Evolutionary conservation across 345 rosid species (phyloP).

Genomic region (Eucalyptus dawsonii): DNA sequence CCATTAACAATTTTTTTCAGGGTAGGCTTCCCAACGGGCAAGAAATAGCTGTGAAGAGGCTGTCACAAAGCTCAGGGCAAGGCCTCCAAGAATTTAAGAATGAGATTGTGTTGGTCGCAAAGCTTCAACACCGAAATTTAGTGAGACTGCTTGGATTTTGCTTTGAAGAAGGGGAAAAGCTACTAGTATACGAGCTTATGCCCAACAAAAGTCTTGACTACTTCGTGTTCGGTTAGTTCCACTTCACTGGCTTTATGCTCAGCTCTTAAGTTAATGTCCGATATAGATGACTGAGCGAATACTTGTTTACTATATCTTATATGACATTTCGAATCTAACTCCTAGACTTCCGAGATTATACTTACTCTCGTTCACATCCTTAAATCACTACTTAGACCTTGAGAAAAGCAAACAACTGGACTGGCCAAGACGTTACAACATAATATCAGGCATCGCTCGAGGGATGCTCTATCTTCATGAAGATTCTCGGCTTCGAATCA

Average conservation of each 20-base stretch:
- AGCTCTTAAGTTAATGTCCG: neutral
- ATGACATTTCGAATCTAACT: neutral
- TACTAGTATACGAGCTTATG: neutral
- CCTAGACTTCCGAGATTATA: neutral
- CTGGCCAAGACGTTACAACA: conserved; percentile 3
- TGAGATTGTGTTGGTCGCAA: neutral
- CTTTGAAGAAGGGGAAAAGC: neutral
- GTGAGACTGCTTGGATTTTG: neutral
- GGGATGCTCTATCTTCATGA: conserved; percentile 42
- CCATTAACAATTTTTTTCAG: neutral
- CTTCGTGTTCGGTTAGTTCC: neutral
- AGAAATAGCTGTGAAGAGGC: conserved; percentile 23
- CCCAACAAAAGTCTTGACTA: neutral
- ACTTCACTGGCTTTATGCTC: neutral
- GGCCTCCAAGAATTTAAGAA: conserved; percentile 11
- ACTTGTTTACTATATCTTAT: neutral
- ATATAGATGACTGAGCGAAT: neutral
- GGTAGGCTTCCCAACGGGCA: conserved; percentile 7
- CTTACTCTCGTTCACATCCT: neutral
- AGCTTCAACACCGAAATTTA: neutral
- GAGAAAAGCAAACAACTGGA: neutral
- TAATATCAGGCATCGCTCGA: conserved; percentile 21
- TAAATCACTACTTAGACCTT: neutral
- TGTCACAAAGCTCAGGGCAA: conserved; percentile 8
- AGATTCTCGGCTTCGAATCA: conserved; percentile 25